These are phyloP conservation scores for Apiotrichum laibachii DNA, from an alignment of 1,284 basidiomycete species.

Conservation along the genomic window DNA sequence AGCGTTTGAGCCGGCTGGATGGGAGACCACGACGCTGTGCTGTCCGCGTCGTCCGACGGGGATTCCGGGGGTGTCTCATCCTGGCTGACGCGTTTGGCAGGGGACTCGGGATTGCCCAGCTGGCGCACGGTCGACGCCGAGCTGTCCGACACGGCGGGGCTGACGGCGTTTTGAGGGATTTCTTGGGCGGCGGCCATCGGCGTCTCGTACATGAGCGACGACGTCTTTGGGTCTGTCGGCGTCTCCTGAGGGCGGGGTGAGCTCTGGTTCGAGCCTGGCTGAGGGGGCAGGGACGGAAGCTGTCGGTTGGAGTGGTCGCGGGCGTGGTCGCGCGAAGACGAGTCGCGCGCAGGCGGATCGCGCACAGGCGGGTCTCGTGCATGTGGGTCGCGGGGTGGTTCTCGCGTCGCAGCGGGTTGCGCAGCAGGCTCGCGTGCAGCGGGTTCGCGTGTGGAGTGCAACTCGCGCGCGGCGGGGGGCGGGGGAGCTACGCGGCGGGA, in stretches of 20 bases:
- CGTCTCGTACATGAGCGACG: conserved; percentile 5
- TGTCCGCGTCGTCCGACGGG: background rate
- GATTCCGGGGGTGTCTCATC: background rate
- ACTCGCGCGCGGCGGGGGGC: no score
- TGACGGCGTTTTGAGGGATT: conserved; percentile 11
- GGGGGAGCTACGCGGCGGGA: background rate
- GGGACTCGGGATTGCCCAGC: background rate
- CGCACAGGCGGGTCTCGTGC: no score
- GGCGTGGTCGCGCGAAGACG: background rate
- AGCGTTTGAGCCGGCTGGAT: conserved; percentile 31
- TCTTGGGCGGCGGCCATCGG: conserved; percentile 5
- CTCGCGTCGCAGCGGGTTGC: no score
- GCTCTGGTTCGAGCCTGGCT: background rate
- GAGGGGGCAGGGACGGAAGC: conserved; percentile 12
- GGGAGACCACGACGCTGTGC: conserved; percentile 8
- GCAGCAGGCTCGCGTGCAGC: no score
- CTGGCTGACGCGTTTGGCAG: background rate
- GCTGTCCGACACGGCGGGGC: conserved; percentile 20
- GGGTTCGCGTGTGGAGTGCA: no score
- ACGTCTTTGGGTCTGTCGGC: background rate
- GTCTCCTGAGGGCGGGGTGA: background rate
- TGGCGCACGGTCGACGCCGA: conserved; percentile 17
- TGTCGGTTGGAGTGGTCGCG: background rate
- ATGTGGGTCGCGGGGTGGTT: no score
- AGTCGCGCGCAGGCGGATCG: no score